These are phyloP conservation scores for Silene coronaria DNA, from an alignment of 179 eudicot genomes.

Conservation along the genomic window DNA sequence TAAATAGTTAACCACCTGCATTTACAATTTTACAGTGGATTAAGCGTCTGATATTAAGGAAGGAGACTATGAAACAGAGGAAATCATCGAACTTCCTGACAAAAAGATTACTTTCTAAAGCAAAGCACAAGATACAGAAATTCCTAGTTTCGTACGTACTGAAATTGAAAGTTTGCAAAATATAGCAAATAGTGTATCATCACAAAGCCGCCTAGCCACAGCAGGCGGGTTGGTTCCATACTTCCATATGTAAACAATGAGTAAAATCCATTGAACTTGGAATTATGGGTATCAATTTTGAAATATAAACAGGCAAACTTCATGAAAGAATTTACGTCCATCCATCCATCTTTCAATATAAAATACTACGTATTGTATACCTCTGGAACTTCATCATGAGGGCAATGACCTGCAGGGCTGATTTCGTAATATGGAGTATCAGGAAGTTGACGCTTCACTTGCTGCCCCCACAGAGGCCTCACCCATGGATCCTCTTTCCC, in stretches of 20 bases:
- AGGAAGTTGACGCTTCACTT: conserved; percentile 67
- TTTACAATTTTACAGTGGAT: not conserved
- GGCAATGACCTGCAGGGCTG: conserved; percentile 97
- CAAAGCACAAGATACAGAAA: no score
- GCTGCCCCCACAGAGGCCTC: conserved; percentile 79
- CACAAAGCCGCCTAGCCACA: no score
- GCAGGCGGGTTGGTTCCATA: no score
- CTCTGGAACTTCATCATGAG: conserved; percentile 98
- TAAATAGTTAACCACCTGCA: conserved; percentile 73
- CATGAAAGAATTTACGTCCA: not conserved
- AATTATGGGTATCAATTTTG: no score
- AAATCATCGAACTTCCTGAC: no score
- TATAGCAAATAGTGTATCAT: no score
- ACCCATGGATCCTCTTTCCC: conserved; percentile 99
- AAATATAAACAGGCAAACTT: not conserved
- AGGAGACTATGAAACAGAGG: no score
- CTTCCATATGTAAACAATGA: no score
- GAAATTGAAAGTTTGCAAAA: no score
- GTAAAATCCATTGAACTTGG: no score
- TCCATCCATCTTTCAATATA: not conserved
- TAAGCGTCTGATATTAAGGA: not conserved
- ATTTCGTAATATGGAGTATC: conserved; percentile 89
- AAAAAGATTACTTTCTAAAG: no score
- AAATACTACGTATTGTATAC: conserved; percentile 31
- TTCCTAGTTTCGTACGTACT: no score